A percentile compares a stretch with the other conserved stretches of the same genome.
Evolutionary conservation across 1,284 basidiomycete genomes (phyloP).

Genomic region (Leccinum pachyderme): DNA sequence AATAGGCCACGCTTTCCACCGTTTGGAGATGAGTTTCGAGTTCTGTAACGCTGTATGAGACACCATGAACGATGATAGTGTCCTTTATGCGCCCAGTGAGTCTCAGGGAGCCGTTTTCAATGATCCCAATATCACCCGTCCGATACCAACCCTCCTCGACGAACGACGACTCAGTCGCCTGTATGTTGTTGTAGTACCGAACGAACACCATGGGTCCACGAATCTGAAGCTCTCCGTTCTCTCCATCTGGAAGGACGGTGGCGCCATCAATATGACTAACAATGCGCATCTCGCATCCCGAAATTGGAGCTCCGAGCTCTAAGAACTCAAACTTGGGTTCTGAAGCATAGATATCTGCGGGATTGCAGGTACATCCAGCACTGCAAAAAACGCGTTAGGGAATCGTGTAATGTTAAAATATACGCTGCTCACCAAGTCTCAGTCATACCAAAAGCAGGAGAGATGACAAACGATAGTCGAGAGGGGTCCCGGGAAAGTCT

Average conservation of each 20-base stretch:
- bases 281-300: conserved; percentile 25
- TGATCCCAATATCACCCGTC: conserved; percentile 38
- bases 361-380: conserved; percentile 35
- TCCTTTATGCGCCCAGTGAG: conserved; percentile 41
- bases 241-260: conserved; percentile 18
- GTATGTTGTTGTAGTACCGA: conserved; percentile 36
- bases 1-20: conserved; percentile 34
- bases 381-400: conserved; percentile 11
- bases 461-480: conserved; percentile 26
- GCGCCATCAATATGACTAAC: conserved; percentile 27
- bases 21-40: conserved; percentile 39
- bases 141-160: conserved; percentile 42
- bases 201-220: conserved; percentile 36
- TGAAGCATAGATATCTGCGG: conserved; percentile 4
- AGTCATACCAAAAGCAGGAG: conserved; percentile 43
- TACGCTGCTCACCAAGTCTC: conserved; percentile 32
- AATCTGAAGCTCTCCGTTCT: conserved; percentile 37
- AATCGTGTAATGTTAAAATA: not conserved
- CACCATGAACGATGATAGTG: conserved; percentile 39
- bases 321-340: conserved; percentile 23
- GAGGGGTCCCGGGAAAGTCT: conserved; percentile 15
- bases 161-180: conserved; percentile 35
- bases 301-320: conserved; percentile 24
- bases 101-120: conserved; percentile 33
- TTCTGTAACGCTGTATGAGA: conserved; percentile 38